Conservation (phyloP, 768 basidiomycete genomes). For the Tephrocybe rancida region DNA sequence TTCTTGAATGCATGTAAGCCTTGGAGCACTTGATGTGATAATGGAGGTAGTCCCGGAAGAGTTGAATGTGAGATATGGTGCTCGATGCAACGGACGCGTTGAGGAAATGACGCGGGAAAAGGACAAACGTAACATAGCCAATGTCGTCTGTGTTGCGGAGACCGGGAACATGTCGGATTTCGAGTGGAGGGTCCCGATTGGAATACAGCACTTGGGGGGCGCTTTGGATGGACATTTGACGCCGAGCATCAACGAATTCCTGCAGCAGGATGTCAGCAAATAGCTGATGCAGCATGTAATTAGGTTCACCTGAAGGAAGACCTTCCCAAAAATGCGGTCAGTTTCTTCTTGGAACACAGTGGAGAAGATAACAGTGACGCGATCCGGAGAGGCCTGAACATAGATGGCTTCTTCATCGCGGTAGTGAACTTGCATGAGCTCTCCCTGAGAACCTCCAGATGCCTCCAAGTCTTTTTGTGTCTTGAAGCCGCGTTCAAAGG, state of each 20-base stretch:
- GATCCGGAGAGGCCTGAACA: slow-evolving; percentile 89
- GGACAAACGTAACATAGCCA: slow-evolving; percentile 96
- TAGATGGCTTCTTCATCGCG: slow-evolving; percentile 98
- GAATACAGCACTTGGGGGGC: slow-evolving; percentile 97
- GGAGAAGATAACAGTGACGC: slow-evolving; percentile 97
- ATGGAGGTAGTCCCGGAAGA: slow-evolving; percentile 98
- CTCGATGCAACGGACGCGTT: slow-evolving; percentile 65
- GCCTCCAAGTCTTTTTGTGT: slow-evolving; percentile 84
- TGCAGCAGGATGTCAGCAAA: slow-evolving; percentile 27
- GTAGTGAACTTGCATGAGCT: slow-evolving; percentile 92
- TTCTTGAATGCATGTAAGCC: slow-evolving; percentile 98
- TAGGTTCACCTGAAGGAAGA: slow-evolving; percentile 89
- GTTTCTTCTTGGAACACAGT: slow-evolving; percentile 98
- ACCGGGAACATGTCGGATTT: slow-evolving; percentile 86
- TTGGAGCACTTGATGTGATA: slow-evolving; percentile 99
- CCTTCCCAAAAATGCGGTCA: slow-evolving; percentile 94
- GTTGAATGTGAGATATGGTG: slow-evolving; percentile 93
- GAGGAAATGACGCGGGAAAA: slow-evolving; percentile 95
- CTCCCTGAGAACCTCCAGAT: slow-evolving; percentile 66
- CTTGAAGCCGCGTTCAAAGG: slow-evolving; percentile 87
- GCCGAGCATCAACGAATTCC: slow-evolving; percentile 99
- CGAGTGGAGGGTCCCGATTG: slow-evolving; percentile 94
- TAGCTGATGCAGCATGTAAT: neutral
- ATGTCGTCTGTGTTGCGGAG: slow-evolving; percentile 84
- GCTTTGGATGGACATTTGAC: slow-evolving; percentile 90